Conservation (phyloP, 352 stramenopile species). For the Globisporangium ultimum region DNA sequence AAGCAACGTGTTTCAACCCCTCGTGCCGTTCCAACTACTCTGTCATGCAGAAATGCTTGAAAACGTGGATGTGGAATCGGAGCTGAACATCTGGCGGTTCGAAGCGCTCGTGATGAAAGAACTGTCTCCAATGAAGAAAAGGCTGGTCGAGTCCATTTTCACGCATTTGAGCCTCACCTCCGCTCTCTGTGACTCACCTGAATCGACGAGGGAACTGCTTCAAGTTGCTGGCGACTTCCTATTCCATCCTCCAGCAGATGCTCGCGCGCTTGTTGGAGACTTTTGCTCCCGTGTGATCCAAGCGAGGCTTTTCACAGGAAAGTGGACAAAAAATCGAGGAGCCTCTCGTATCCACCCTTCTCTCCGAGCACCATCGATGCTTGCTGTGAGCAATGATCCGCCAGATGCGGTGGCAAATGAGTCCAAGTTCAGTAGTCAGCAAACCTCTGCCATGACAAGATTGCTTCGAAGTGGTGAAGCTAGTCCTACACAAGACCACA, state of each 20-base stretch:
- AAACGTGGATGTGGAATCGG: neutral
- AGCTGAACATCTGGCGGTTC: slow-evolving; percentile 13
- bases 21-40: slow-evolving; percentile 4
- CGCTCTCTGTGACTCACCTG: neutral
- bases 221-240: neutral
- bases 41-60: neutral
- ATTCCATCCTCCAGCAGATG: neutral
- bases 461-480: neutral
- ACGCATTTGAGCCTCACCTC: neutral
- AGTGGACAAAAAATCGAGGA: neutral
- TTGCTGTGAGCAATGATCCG: neutral
- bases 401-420: neutral
- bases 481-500: neutral
- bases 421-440: neutral
- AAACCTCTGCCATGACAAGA: neutral
- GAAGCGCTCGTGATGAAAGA: slow-evolving; percentile 9
- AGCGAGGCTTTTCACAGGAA: neutral
- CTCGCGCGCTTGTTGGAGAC: neutral
- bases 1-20: neutral
- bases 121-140: slow-evolving; percentile 4
- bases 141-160: slow-evolving; percentile 1
- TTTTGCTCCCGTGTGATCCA: neutral
- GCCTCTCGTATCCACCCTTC: neutral
- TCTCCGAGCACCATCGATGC: neutral
- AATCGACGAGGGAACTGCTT: neutral